phyloP scores from a whole-genome alignment of 2,329 filamentous ascomycete species.

The Zymoseptoria passerinii region DNA sequence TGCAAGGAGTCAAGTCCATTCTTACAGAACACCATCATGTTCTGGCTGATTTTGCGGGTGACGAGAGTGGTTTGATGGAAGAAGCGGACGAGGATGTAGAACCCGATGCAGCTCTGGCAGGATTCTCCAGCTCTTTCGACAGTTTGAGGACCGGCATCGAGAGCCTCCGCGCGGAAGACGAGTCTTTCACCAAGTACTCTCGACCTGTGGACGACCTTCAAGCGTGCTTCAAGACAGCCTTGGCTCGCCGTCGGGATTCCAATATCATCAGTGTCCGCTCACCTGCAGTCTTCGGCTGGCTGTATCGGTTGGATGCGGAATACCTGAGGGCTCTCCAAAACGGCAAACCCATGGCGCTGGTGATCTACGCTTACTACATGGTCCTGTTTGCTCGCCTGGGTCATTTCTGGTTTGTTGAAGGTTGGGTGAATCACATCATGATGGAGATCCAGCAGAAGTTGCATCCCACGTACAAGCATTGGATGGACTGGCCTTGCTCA shows the following conservation, averaged over 20 bases:
- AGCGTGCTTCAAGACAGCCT: constrained; percentile 2
- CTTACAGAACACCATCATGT: neutral
- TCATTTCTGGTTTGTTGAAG: constrained; percentile 12
- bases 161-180: constrained; percentile 9
- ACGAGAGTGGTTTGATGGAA: neutral
- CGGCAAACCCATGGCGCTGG: constrained; percentile 10
- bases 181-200: constrained; percentile 11
- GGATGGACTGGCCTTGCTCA: constrained; percentile 9
- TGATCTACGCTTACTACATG: constrained; percentile 12
- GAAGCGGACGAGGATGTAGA: neutral
- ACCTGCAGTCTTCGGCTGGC: constrained; percentile 9
- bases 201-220: constrained; percentile 7
- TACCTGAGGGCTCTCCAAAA: constrained; percentile 11
- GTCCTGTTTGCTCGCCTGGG: constrained; percentile 8
- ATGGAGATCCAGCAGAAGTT: constrained; percentile 7
- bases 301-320: constrained; percentile 10
- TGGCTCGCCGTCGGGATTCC: constrained; percentile 2
- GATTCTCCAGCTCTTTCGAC: constrained; percentile 2
- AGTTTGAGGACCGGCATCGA: constrained; percentile 8
- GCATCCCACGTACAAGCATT: constrained; percentile 10
- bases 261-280: constrained; percentile 1
- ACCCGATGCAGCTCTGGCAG: constrained; percentile 6
- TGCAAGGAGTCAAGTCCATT: constrained; percentile 14
- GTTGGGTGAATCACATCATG: constrained; percentile 14
- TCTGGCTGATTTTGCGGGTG: neutral